Evolutionary conservation across 2,329 filamentous ascomycete genomes (phyloP).

Genomic region (Colletotrichum acutatum): DNA sequence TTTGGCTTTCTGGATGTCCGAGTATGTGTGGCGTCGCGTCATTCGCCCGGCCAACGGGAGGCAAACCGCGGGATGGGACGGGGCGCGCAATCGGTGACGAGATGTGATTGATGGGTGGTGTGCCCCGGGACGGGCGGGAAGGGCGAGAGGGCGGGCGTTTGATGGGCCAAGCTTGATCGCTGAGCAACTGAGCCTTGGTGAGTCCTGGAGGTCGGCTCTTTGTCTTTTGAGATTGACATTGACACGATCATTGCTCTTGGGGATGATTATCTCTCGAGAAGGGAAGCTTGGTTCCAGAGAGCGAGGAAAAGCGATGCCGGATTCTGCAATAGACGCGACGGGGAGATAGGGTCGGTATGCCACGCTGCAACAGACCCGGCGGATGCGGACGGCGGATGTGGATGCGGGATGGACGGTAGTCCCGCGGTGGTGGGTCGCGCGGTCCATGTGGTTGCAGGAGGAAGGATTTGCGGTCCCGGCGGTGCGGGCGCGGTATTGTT

Average conservation of each 20-base stretch:
- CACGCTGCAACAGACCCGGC: not conserved
- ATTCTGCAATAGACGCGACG: not conserved
- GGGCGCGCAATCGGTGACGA: slow-evolving; percentile 2
- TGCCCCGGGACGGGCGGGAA: slow-evolving; percentile 1
- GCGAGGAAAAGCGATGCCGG: not conserved
- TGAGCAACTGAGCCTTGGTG: not conserved
- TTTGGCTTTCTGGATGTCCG: not conserved
- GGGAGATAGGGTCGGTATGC: not conserved
- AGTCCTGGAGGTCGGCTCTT: not conserved
- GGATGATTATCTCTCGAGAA: not conserved
- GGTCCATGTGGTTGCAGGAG: not conserved
- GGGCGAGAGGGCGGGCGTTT: slow-evolving; percentile 1
- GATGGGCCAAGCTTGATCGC: not conserved
- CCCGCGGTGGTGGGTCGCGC: not conserved
- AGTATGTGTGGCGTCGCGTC: not conserved
- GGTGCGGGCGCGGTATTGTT: not conserved
- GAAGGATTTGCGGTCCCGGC: not conserved
- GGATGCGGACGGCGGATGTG: not conserved
- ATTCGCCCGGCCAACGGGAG: slow-evolving; percentile 5
- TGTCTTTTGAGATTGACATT: not conserved
- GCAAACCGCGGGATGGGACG: slow-evolving; percentile 18
- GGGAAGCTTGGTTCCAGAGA: not conserved
- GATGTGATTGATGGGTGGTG: not conserved
- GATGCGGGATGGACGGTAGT: slow-evolving; percentile 10
- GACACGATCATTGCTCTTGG: not conserved